Conservation (phyloP, 768 basidiomycete species). For the Collybia sordida region DNA sequence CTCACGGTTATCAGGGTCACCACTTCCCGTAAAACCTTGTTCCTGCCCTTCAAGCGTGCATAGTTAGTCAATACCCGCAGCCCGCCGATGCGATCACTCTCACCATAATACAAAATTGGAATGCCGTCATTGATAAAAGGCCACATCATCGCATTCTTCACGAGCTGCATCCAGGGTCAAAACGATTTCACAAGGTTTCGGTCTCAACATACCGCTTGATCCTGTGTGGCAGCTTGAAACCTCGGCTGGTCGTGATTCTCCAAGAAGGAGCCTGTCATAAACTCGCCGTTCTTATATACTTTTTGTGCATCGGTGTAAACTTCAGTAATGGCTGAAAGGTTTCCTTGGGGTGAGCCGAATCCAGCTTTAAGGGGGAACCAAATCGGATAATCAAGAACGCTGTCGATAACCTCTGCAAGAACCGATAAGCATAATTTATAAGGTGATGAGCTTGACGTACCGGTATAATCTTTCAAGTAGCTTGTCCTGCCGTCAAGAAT, state of each 20-base stretch:
- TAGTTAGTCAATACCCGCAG: neutral
- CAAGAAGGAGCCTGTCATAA: constrained; percentile 60
- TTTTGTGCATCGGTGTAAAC: constrained; percentile 36
- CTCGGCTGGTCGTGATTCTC: constrained; percentile 72
- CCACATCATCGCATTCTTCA: constrained; percentile 61
- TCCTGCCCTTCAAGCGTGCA: constrained; percentile 42
- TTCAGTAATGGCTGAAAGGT: constrained; percentile 36
- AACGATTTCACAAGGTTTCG: neutral
- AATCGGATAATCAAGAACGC: constrained; percentile 61
- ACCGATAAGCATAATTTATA: neutral
- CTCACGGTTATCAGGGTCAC: constrained; percentile 65
- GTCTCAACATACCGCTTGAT: constrained; percentile 36
- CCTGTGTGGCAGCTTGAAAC: constrained; percentile 50
- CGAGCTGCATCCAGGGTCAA: constrained; percentile 15
- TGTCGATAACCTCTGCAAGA: constrained; percentile 46
- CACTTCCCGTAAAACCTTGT: constrained; percentile 57
- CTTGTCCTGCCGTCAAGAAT: constrained; percentile 19
- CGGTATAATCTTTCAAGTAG: constrained; percentile 41
- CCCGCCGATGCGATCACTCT: neutral
- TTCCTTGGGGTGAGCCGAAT: constrained; percentile 53
- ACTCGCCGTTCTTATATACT: constrained; percentile 35
- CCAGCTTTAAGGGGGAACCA: constrained; percentile 50
- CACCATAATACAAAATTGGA: constrained; percentile 68
- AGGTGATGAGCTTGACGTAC: constrained; percentile 8
- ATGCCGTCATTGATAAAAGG: constrained; percentile 68